These are phyloP conservation scores for Candida pini DNA, from an alignment of 805 yeast genomes.

Conservation along the genomic window DNA sequence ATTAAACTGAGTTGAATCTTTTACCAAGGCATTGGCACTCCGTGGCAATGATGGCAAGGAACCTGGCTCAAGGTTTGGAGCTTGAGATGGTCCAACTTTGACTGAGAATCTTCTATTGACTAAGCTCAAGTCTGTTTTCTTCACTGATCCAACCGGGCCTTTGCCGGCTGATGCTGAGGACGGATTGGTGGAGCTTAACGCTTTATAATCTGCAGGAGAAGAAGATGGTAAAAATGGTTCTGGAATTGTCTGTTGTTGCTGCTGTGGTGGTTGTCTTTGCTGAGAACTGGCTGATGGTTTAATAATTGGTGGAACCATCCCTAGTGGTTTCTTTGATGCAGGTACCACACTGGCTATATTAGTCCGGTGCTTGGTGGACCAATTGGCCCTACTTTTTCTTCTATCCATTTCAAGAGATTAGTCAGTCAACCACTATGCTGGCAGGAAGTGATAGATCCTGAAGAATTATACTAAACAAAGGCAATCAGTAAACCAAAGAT, in stretches of 20 bases:
- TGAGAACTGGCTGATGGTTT: neutral
- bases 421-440: no score
- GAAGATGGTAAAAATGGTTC: neutral
- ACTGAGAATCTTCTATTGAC: slow-evolving; percentile 21
- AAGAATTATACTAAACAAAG: no score
- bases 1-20: slow-evolving; percentile 1
- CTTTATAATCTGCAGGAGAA: neutral
- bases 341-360: neutral
- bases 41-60: slow-evolving; percentile 11
- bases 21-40: slow-evolving; percentile 1
- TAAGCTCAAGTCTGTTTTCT: slow-evolving; percentile 17
- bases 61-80: slow-evolving; percentile 2
- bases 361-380: slow-evolving; percentile 18
- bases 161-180: slow-evolving; percentile 1
- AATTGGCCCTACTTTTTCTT: slow-evolving; percentile 22
- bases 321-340: neutral
- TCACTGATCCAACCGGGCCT: slow-evolving; percentile 7
- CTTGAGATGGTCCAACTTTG: slow-evolving; percentile 14
- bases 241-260: neutral
- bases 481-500: no score
- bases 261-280: neutral
- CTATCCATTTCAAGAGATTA: slow-evolving; percentile 18
- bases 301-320: neutral
- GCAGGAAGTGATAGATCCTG: no score
- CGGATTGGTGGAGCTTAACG: neutral